phyloP scores from a whole-genome alignment of 1,139 yeast genomes.

The Hemisphaericaspora lyxosophila region DNA sequence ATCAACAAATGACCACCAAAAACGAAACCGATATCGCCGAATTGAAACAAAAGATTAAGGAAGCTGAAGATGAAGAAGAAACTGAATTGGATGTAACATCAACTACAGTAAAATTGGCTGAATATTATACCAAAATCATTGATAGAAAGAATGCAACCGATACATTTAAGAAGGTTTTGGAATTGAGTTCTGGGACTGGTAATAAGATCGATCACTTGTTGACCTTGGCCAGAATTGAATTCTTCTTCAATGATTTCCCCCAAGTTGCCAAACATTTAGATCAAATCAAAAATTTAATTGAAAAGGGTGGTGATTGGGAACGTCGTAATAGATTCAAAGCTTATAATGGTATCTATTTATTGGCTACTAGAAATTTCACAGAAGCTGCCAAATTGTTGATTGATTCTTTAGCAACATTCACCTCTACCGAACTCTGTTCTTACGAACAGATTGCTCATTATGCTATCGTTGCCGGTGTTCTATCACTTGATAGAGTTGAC shows the following conservation, averaged over 20 bases:
- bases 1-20: conserved; percentile 46
- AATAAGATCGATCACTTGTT: conserved; percentile 83
- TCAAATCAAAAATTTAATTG: conserved; percentile 71
- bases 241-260: conserved; percentile 77
- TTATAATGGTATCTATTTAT: conserved; percentile 76
- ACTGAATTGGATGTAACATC: conserved; percentile 82
- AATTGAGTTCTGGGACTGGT: conserved; percentile 82
- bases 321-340: conserved; percentile 94
- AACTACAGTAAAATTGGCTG: conserved; percentile 79
- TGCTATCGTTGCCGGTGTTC: conserved; percentile 83
- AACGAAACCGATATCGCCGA: conserved; percentile 58
- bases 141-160: conserved; percentile 74
- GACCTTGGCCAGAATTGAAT: conserved; percentile 81
- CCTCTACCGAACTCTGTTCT: conserved; percentile 88
- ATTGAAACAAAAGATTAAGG: conserved; percentile 63
- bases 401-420: conserved; percentile 92
- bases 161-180: conserved; percentile 73
- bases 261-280: conserved; percentile 74
- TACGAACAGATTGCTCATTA: conserved; percentile 90
- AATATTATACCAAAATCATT: conserved; percentile 82
- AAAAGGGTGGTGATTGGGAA: conserved; percentile 99
- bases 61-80: conserved; percentile 84
- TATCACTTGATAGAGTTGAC: conserved; percentile 80
- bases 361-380: conserved; percentile 82
- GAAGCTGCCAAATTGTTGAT: conserved; percentile 82